A percentile compares a stretch with the other conserved stretches of the same genome.
Conservation (phyloP, 2,329 filamentous ascomycete genomes). For the Thermomyces lanuginosus region DNA sequence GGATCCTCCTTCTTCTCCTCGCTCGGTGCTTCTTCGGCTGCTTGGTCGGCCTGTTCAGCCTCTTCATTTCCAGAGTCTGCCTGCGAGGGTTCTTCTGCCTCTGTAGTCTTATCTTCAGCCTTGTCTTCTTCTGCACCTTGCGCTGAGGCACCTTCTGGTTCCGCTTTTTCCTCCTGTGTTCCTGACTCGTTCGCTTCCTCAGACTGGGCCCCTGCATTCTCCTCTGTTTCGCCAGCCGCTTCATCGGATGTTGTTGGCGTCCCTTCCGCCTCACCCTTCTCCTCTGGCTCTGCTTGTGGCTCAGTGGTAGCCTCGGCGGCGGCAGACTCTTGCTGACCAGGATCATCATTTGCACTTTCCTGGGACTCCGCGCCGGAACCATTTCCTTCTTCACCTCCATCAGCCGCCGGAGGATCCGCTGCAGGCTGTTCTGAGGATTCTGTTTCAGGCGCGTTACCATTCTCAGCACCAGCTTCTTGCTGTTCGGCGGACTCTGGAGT, state of each 20-base stretch:
- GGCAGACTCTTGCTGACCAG: neutral
- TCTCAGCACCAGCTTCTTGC: slow-evolving; percentile 1
- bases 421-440: slow-evolving; percentile 1
- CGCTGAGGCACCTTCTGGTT: slow-evolving; percentile 1
- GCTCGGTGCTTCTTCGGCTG: slow-evolving; percentile 5
- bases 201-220: slow-evolving; percentile 5
- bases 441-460: slow-evolving; percentile 1
- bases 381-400: slow-evolving; percentile 1
- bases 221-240: slow-evolving; percentile 3
- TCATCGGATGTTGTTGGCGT: slow-evolving; percentile 5
- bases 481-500: slow-evolving; percentile 5
- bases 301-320: neutral
- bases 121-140: slow-evolving; percentile 1
- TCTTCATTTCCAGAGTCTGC: slow-evolving; percentile 8
- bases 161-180: slow-evolving; percentile 2
- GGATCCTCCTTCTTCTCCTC: slow-evolving; percentile 7
- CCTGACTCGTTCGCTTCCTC: slow-evolving; percentile 2
- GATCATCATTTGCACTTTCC: neutral
- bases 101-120: slow-evolving; percentile 3
- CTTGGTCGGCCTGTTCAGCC: slow-evolving; percentile 9
- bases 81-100: slow-evolving; percentile 8
- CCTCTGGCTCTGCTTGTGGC: slow-evolving; percentile 1
- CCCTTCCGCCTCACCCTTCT: slow-evolving; percentile 1
- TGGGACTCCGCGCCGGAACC: too few species aligned
- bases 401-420: slow-evolving; percentile 2